phyloP scores from a whole-genome alignment of 345 rosid genomes.

The Viola odorata region DNA sequence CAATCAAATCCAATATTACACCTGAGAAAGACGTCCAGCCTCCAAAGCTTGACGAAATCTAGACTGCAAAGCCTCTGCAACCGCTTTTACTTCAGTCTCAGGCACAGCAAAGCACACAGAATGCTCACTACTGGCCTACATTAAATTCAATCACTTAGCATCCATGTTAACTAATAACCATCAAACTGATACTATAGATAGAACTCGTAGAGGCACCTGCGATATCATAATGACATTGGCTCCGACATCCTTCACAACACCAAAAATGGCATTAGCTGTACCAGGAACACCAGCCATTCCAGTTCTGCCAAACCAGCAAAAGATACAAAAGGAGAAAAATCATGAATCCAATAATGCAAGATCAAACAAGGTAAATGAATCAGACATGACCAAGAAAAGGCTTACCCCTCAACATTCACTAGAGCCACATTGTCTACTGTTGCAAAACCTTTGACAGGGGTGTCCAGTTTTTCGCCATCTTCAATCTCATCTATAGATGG shows the following conservation, averaged over 20 bases:
- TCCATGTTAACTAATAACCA: slow-evolving; percentile 5
- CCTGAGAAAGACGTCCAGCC: slow-evolving; percentile 99
- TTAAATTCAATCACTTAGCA: slow-evolving; percentile 22
- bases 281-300: slow-evolving; percentile 99
- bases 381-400: slow-evolving; percentile 10
- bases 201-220: slow-evolving; percentile 43
- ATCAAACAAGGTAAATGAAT: not conserved
- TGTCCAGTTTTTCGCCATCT: slow-evolving; percentile 37
- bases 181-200: slow-evolving; percentile 8
- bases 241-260: slow-evolving; percentile 93
- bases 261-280: slow-evolving; percentile 88
- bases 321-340: not conserved
- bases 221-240: slow-evolving; percentile 99
- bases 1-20: slow-evolving; percentile 15
- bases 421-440: slow-evolving; percentile 95
- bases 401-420: slow-evolving; percentile 95
- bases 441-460: slow-evolving; percentile 93
- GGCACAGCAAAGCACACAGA: slow-evolving; percentile 99
- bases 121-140: slow-evolving; percentile 98
- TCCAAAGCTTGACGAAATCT: slow-evolving; percentile 80
- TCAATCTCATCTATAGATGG: slow-evolving; percentile 41
- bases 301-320: slow-evolving; percentile 48
- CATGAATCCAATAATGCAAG: slow-evolving; percentile 1
- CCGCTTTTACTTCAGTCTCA: slow-evolving; percentile 91
- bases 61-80: slow-evolving; percentile 75